Base-by-base conservation (phyloP, 73 alveolate genomes). In the Paramecium octaurelia region DNA sequence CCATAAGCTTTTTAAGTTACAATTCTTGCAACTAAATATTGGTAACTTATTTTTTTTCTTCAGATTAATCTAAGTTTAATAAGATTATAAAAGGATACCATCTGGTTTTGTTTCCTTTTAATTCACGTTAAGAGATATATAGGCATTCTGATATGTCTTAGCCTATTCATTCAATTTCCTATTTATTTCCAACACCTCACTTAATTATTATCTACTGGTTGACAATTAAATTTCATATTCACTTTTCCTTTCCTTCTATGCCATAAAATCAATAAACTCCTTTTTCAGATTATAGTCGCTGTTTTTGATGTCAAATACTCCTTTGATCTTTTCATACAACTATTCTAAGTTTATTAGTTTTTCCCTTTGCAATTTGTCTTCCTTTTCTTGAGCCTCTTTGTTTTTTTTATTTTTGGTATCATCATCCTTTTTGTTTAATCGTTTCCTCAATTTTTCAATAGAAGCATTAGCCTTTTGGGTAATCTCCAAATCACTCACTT, bases 241-340 rank as follows among this genome's bases (percentile, higher is more conserved):
- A 24, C 57, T 80, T 80, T 80, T 80, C 27, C 57, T 80, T 43
- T 42, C 75, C 7, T 31, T 80, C 10, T 80, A 40, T 3, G 76
- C 91, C 75, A 23, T 42, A 46, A 80, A 80, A 46, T 80, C 91
- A 2, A 80, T 80, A 35, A 80, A 80, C 6, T 80, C 57, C 5
- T 35, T 35, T 29, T 59, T 23, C 16, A 4, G 3, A 42, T 80
- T 80, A 35, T 42, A 44, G 44, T 23, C 57, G 2, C 12, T 21
- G 6, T 73, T 16, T 80, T 80, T 44, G 8, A 80, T 80, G 18
- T 80, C 76, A 43, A 80, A 80, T 14, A 48, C 57, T 23, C 24
- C 57, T 80, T 80, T 80, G 20, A 80, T 80, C 20, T 40, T 44
- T 18, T 40, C 0, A 44, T 80, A 80, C 14, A 6, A 48, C 14